These are phyloP conservation scores for Aspergillus brasiliensis DNA, from an alignment of 2,329 filamentous ascomycete species.

Conservation along the genomic window DNA sequence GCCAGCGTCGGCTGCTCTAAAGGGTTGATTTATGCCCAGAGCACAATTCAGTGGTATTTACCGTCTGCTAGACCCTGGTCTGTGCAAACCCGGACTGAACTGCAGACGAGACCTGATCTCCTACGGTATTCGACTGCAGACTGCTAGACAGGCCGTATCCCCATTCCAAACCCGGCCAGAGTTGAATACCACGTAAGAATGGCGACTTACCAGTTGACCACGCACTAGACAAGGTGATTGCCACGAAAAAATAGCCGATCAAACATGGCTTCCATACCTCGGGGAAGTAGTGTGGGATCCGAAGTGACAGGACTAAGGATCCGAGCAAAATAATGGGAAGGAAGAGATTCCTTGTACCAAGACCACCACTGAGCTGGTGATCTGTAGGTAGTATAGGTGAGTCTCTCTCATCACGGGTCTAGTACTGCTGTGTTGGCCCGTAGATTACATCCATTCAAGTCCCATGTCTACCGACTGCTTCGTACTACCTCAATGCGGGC, in stretches of 20 bases:
- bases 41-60: background rate
- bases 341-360: background rate
- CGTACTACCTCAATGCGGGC: background rate
- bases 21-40: background rate
- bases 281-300: background rate
- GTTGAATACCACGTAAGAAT: background rate
- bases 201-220: background rate
- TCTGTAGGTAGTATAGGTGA: background rate
- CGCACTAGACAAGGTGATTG: too few relatives aligned
- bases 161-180: background rate
- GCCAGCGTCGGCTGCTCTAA: background rate
- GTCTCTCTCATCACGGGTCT: background rate
- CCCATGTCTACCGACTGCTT: background rate
- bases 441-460: too few relatives aligned
- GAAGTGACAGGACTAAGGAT: background rate
- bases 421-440: background rate
- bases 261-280: background rate
- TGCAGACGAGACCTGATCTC: slow-evolving; percentile 17
- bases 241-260: background rate
- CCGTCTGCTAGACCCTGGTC: slow-evolving; percentile 22
- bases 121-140: background rate
- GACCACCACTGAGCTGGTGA: background rate
- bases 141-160: background rate
- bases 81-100: slow-evolving; percentile 26
- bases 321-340: background rate